These are phyloP conservation scores for Eleusine indica DNA, from an alignment of 176 grass and related monocot species.

Conservation along the genomic window DNA sequence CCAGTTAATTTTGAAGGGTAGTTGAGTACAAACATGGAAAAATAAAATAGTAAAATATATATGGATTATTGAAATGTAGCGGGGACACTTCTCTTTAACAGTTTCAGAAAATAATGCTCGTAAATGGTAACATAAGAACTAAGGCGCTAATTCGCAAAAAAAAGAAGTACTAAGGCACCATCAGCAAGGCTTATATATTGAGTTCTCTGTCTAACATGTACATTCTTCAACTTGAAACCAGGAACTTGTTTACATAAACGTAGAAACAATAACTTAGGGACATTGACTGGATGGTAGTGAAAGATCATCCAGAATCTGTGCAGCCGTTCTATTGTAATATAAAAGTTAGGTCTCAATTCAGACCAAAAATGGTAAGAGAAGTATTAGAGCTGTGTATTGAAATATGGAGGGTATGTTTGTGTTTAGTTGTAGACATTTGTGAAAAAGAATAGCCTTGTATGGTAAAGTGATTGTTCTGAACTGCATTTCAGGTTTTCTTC, in stretches of 20 bases:
- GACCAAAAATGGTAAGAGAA: background rate
- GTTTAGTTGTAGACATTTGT: background rate
- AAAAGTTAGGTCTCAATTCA: background rate
- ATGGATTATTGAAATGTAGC: background rate
- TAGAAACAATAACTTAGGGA: background rate
- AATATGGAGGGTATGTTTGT: background rate
- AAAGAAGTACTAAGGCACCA: background rate
- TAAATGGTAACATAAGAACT: background rate
- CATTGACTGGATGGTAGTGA: background rate
- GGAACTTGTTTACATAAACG: background rate
- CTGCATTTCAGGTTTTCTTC: constrained; percentile 72
- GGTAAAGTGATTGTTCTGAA: background rate
- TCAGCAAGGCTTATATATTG: background rate
- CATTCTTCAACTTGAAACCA: background rate
- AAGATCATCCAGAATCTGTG: background rate
- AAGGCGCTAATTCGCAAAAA: background rate
- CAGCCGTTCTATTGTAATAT: background rate
- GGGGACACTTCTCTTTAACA: background rate
- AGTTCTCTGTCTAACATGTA: background rate
- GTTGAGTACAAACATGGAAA: background rate
- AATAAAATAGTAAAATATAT: background rate
- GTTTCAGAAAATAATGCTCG: constrained; percentile 22
- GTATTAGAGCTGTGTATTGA: background rate
- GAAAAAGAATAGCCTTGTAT: constrained; percentile 15
- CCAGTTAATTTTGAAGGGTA: background rate